A percentile compares a stretch with the other conserved stretches of the same genome.
phyloP scores from a whole-genome alignment of 441 rosid species.

The Adansonia grandidieri region DNA sequence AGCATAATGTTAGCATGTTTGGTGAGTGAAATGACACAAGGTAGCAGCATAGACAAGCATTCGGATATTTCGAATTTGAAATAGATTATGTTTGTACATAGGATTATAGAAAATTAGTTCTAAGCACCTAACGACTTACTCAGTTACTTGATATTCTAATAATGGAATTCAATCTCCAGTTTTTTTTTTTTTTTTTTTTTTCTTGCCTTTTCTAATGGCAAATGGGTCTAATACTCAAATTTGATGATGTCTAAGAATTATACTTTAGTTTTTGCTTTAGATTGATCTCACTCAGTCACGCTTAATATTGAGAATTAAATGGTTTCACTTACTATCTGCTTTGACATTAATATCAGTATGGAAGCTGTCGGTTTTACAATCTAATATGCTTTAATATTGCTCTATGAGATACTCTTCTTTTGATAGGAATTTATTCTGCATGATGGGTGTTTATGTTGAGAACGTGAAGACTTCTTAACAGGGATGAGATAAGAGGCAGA shows the following conservation, averaged over 20 bases:
- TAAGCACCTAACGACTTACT: background rate
- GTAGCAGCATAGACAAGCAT: background rate
- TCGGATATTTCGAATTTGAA: background rate
- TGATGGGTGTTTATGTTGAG: conserved; percentile 17
- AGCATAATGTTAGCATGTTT: background rate
- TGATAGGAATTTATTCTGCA: background rate
- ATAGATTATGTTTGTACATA: background rate
- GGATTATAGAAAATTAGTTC: background rate
- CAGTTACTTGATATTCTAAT: conserved; percentile 15
- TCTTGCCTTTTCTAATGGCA: background rate
- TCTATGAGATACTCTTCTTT: background rate
- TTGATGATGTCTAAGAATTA: background rate
- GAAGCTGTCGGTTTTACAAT: background rate
- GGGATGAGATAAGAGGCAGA: background rate
- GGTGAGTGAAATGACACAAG: background rate
- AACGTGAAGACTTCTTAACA: background rate
- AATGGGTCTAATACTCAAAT: background rate
- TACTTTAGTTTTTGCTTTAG: background rate
- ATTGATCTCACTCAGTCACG: background rate
- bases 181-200: too few relatives aligned
- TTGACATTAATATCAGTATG: background rate
- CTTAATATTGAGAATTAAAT: background rate
- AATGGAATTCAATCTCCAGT: background rate
- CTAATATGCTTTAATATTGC: conserved; percentile 16
- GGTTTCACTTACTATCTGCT: conserved; percentile 3